Evolutionary conservation across 257 asterid genomes (phyloP).

Genomic region (Fraxinus anomala): DNA sequence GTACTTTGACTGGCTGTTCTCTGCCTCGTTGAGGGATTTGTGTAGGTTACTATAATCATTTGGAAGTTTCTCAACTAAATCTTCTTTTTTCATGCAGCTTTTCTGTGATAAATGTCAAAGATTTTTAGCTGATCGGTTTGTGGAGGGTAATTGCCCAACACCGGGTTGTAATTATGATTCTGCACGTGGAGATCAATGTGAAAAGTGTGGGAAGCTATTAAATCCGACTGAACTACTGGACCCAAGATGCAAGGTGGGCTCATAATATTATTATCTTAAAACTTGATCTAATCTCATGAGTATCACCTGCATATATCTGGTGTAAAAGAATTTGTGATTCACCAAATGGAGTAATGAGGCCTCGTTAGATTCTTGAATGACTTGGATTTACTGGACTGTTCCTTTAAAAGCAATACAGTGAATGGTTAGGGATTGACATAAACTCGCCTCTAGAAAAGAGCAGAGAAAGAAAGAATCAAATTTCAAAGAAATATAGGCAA

Average conservation of each 20-base stretch:
- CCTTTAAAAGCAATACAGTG: neutral
- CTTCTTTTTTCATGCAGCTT: constrained; percentile 45
- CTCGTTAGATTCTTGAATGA: neutral
- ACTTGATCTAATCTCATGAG: neutral
- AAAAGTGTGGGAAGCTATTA: constrained; percentile 28
- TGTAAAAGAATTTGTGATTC: neutral
- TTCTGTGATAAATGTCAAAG: constrained; percentile 63
- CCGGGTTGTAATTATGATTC: constrained; percentile 79
- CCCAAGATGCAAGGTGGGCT: constrained; percentile 85
- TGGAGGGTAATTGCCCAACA: constrained; percentile 50
- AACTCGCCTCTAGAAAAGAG: constrained; percentile 2
- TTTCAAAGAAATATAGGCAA: neutral
- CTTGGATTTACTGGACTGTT: constrained; percentile 7
- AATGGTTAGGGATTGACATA: neutral
- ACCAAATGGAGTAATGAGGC: neutral
- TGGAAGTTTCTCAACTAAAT: constrained; percentile 14
- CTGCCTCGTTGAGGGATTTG: no score
- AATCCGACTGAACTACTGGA: constrained; percentile 77
- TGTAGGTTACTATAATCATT: neutral
- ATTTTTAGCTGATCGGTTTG: no score
- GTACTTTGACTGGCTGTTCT: constrained; percentile 1
- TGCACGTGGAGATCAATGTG: constrained; percentile 93
- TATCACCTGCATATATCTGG: no score
- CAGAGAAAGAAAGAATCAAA: constrained; percentile 3
- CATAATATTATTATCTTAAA: neutral